Percentiles rank a stretch among this genome's conserved stretches.
Evolutionary conservation across 768 basidiomycete genomes (phyloP).

Genomic region (Boletus fagicola): DNA sequence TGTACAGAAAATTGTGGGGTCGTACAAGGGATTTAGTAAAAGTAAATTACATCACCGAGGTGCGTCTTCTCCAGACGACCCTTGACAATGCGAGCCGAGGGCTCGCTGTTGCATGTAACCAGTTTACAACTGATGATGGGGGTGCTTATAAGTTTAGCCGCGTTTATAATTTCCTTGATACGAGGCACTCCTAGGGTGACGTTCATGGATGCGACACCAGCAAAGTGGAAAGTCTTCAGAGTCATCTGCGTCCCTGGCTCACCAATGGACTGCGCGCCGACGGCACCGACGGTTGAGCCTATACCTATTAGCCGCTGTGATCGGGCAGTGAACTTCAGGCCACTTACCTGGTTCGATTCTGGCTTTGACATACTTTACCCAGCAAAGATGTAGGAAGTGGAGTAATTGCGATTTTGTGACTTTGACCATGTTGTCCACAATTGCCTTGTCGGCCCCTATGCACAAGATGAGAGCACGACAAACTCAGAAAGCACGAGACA

Average conservation of each 20-base stretch:
- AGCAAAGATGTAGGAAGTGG: slow-evolving; percentile 81
- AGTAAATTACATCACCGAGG: slow-evolving; percentile 75
- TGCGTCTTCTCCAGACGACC: slow-evolving; percentile 93
- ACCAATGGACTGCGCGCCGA: slow-evolving; percentile 98
- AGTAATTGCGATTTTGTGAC: slow-evolving; percentile 81
- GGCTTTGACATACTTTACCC: slow-evolving; percentile 90
- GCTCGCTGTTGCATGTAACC: slow-evolving; percentile 79
- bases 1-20: slow-evolving; percentile 29
- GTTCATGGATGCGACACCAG: slow-evolving; percentile 99
- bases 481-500: background rate
- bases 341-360: slow-evolving; percentile 88
- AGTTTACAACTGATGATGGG: slow-evolving; percentile 98
- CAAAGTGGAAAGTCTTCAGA: slow-evolving; percentile 99
- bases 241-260: slow-evolving; percentile 99
- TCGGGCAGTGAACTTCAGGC: background rate
- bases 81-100: slow-evolving; percentile 97
- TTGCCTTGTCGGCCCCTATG: slow-evolving; percentile 61
- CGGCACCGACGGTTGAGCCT: slow-evolving; percentile 98
- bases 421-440: slow-evolving; percentile 88
- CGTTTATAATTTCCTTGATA: slow-evolving; percentile 99
- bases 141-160: slow-evolving; percentile 94
- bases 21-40: background rate
- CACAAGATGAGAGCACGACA: slow-evolving; percentile 1
- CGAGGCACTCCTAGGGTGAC: slow-evolving; percentile 99
- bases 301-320: background rate